Evolutionary conservation across 306 rosid genomes (phyloP).

Genomic region (Prunus padus): DNA sequence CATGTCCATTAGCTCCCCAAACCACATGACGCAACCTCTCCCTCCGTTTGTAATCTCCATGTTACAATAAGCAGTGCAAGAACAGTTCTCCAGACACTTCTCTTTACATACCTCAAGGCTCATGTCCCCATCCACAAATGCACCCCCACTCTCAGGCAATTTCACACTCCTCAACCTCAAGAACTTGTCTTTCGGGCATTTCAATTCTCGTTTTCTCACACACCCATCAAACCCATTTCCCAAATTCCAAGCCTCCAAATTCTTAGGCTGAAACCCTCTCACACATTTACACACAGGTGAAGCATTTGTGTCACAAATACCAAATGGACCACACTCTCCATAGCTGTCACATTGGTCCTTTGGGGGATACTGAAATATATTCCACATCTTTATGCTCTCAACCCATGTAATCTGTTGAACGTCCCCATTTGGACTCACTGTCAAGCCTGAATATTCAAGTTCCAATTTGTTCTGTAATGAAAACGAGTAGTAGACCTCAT

Average conservation of each 20-base stretch:
- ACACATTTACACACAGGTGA: slow-evolving; percentile 62
- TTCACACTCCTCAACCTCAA: slow-evolving; percentile 38
- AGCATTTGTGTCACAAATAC: slow-evolving; percentile 51
- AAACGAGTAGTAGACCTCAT: slow-evolving; percentile 50
- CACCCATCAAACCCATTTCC: slow-evolving; percentile 85
- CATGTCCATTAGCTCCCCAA: slow-evolving; percentile 40
- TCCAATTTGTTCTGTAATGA: background rate
- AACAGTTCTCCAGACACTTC: slow-evolving; percentile 50
- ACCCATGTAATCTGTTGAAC: slow-evolving; percentile 51
- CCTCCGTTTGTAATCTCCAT: slow-evolving; percentile 43
- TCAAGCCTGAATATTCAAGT: slow-evolving; percentile 39
- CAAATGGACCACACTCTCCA: slow-evolving; percentile 55
- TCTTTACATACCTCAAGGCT: slow-evolving; percentile 33
- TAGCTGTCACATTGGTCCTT: slow-evolving; percentile 63
- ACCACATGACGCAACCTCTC: slow-evolving; percentile 64
- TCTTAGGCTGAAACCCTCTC: slow-evolving; percentile 59
- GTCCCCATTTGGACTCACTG: slow-evolving; percentile 28
- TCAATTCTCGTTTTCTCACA: slow-evolving; percentile 44
- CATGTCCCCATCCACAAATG: slow-evolving; percentile 42
- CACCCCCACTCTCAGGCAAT: slow-evolving; percentile 57
- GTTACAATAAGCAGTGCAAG: slow-evolving; percentile 58
- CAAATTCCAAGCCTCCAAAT: slow-evolving; percentile 53
- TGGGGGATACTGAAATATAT: slow-evolving; percentile 53
- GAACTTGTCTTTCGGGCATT: slow-evolving; percentile 49
- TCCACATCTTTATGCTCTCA: slow-evolving; percentile 40